phyloP scores from a whole-genome alignment of 2,329 filamentous ascomycete species.

The Pochonia chlamydosporia region DNA sequence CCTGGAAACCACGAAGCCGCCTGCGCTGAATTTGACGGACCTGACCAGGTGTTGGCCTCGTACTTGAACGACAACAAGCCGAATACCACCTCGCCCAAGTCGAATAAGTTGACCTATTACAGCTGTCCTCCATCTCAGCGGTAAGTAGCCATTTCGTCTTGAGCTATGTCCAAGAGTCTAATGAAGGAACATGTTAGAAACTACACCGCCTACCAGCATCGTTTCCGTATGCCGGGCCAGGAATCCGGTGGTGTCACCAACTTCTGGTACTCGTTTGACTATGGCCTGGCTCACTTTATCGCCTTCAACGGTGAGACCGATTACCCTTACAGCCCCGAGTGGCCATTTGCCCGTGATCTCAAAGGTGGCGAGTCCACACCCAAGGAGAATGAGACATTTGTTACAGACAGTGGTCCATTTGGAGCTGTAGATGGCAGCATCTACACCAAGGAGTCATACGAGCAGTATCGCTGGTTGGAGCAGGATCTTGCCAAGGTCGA shows the following conservation, averaged over 20 bases:
- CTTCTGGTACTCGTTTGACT: conserved; percentile 51
- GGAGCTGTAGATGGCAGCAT: conserved; percentile 33
- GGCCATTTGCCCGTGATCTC: conserved; percentile 36
- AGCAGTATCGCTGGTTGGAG: conserved; percentile 41
- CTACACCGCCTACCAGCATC: conserved; percentile 45
- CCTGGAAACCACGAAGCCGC: conserved; percentile 46
- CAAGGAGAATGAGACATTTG: conserved; percentile 33
- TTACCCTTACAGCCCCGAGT: conserved; percentile 40
- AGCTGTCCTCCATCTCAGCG: conserved; percentile 45
- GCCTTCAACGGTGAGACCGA: conserved; percentile 43
- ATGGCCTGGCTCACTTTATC: conserved; percentile 46
- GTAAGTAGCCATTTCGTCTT: background rate
- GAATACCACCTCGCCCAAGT: conserved; percentile 33
- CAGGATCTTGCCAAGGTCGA: conserved; percentile 38
- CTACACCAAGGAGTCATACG: conserved; percentile 33
- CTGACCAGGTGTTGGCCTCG: conserved; percentile 36
- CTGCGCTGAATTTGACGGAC: conserved; percentile 42
- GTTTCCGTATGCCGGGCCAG: conserved; percentile 44
- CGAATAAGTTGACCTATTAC: conserved; percentile 38
- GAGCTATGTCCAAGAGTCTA: background rate
- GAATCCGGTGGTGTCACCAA: conserved; percentile 43
- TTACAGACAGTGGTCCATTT: conserved; percentile 44
- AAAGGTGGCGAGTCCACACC: conserved; percentile 34
- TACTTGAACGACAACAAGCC: conserved; percentile 37
- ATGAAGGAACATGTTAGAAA: conserved; percentile 18